Evolutionary conservation across 2,329 filamentous ascomycete species (phyloP).

Genomic region (Lasiodiplodia citricola): DNA sequence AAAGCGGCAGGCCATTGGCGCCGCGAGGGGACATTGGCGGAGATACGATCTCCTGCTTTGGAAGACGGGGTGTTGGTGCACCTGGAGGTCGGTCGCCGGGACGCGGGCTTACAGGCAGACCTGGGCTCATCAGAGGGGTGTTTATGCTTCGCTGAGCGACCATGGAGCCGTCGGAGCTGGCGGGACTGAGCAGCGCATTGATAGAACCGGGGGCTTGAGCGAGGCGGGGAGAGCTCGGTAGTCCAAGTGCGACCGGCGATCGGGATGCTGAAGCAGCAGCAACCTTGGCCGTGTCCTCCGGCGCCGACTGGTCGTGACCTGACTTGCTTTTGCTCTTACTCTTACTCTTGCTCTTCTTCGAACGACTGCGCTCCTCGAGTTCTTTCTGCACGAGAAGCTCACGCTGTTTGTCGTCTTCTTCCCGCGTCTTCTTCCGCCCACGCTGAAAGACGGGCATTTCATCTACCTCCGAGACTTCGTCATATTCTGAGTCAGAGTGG

Average conservation of each 20-base stretch:
- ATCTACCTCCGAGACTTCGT: constrained; percentile 70
- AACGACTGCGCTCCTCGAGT: constrained; percentile 71
- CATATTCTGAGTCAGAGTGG: constrained; percentile 77
- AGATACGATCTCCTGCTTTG: constrained; percentile 62
- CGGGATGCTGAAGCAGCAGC: background rate
- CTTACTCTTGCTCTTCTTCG: constrained; percentile 68
- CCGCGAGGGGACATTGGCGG: constrained; percentile 70
- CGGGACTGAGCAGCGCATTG: constrained; percentile 58
- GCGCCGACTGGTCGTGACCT: constrained; percentile 26
- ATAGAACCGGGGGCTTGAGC: constrained; percentile 42
- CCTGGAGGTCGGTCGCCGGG: constrained; percentile 64
- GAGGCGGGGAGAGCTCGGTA: constrained; percentile 46
- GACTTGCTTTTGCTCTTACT: constrained; percentile 52
- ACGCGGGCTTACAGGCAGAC: constrained; percentile 66
- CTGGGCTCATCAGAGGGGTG: constrained; percentile 63
- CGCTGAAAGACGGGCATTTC: constrained; percentile 65
- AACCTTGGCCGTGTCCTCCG: constrained; percentile 28
- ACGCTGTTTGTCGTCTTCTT: constrained; percentile 82
- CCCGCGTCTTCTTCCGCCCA: constrained; percentile 81
- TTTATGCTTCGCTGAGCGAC: constrained; percentile 47
- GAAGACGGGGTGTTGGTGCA: constrained; percentile 64
- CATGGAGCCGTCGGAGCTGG: constrained; percentile 46
- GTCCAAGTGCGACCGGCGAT: constrained; percentile 24
- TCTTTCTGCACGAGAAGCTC: constrained; percentile 71
- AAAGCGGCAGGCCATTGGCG: constrained; percentile 61